phyloP scores from a whole-genome alignment of 371 early-diverging fungal species.

The Funneliformis caledonium region DNA sequence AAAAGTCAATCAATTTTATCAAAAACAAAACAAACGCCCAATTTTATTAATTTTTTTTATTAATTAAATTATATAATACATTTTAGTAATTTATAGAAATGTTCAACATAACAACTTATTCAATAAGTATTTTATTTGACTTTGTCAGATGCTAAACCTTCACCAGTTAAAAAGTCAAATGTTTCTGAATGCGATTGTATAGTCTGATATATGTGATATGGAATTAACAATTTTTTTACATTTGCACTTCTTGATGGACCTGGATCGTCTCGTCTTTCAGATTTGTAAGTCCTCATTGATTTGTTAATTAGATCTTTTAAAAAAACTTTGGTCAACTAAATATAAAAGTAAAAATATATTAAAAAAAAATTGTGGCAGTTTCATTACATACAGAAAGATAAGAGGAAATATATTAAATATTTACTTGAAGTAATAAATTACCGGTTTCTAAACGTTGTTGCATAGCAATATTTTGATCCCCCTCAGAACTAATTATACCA shows the following conservation, averaged over 20 bases:
- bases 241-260: not conserved
- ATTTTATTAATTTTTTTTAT: no score
- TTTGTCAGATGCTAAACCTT: conserved; percentile 28
- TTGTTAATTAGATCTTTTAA: conserved; percentile 38
- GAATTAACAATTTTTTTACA: conserved; percentile 24
- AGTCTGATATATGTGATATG: conserved; percentile 40
- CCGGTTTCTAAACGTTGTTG: conserved; percentile 24
- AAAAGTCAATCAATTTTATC: no score
- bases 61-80: no score
- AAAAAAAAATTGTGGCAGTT: not conserved
- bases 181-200: conserved; percentile 11
- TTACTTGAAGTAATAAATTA: conserved; percentile 32
- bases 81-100: no score
- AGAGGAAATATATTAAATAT: not conserved
- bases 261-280: conserved; percentile 19
- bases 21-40: no score
- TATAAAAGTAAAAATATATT: not conserved
- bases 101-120: no score
- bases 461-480: conserved; percentile 10
- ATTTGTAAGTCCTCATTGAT: conserved; percentile 32
- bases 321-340: conserved; percentile 31
- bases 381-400: no score
- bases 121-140: not conserved
- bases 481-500: not conserved
- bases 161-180: conserved; percentile 37